These are phyloP conservation scores for Breynia disticha DNA, from an alignment of 441 rosid genomes.

Conservation along the genomic window DNA sequence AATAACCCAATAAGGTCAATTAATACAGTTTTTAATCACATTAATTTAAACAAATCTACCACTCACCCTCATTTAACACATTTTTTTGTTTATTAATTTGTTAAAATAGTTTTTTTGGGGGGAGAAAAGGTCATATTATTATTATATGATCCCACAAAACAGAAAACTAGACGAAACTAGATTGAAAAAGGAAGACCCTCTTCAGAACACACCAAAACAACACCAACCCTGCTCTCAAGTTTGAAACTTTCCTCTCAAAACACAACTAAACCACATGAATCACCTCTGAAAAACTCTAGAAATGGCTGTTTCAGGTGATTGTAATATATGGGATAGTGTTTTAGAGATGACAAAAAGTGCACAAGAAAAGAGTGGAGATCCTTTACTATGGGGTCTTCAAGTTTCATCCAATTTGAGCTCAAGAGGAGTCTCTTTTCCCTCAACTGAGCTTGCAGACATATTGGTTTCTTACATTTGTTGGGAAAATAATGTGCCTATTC, in stretches of 20 bases:
- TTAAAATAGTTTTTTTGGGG: no score
- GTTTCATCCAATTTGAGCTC: slow-evolving; percentile 48
- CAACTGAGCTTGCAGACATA: slow-evolving; percentile 62
- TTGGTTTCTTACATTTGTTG: slow-evolving; percentile 86
- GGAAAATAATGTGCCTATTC: slow-evolving; percentile 76
- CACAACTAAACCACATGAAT: background rate
- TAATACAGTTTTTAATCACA: no score
- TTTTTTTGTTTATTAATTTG: no score
- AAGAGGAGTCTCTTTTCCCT: slow-evolving; percentile 57
- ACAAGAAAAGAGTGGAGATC: slow-evolving; percentile 62
- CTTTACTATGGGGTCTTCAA: slow-evolving; percentile 65
- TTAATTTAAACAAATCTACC: no score
- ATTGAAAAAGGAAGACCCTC: background rate
- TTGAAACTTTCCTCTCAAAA: background rate
- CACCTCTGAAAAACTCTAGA: slow-evolving; percentile 7
- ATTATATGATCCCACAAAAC: background rate
- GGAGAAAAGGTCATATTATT: no score
- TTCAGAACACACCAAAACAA: background rate
- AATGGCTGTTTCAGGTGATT: slow-evolving; percentile 40
- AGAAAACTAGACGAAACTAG: background rate
- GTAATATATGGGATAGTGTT: slow-evolving; percentile 52
- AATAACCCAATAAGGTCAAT: no score
- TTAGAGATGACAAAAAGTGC: slow-evolving; percentile 50
- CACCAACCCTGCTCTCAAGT: background rate
- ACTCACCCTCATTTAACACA: no score